Conservation (phyloP, 345 rosid species). For the Pseudoturritis turrita region DNA sequence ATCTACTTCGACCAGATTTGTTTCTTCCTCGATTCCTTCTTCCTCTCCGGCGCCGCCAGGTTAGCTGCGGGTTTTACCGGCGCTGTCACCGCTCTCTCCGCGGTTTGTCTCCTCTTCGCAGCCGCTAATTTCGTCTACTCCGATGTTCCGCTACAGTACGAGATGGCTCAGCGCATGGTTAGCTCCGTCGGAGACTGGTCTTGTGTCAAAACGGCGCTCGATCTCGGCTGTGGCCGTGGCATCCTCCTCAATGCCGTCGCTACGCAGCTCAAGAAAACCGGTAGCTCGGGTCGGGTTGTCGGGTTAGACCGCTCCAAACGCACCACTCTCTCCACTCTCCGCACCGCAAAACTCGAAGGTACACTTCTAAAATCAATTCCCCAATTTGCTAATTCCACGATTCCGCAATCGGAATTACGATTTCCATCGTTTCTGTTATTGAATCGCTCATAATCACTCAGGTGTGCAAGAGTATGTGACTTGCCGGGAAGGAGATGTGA, state of each 20-base stretch:
- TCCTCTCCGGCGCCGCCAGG: constrained; percentile 52
- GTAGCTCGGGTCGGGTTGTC: constrained; percentile 94
- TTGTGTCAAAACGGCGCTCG: constrained; percentile 76
- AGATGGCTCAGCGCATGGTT: constrained; percentile 94
- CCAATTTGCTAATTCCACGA: neutral
- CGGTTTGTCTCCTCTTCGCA: constrained; percentile 74
- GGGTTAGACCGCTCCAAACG: constrained; percentile 85
- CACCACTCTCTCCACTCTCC: constrained; percentile 76
- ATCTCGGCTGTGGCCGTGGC: constrained; percentile 93
- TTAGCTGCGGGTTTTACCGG: constrained; percentile 82
- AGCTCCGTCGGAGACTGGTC: constrained; percentile 89
- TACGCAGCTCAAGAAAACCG: constrained; percentile 87
- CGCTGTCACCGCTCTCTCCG: constrained; percentile 69
- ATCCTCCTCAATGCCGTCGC: constrained; percentile 90
- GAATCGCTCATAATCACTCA: constrained; percentile 16
- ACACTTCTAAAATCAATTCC: neutral
- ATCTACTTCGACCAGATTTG: constrained; percentile 70
- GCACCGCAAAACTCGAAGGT: constrained; percentile 93
- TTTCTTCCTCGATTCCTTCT: constrained; percentile 41
- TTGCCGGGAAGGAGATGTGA: constrained; percentile 84
- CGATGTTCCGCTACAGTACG: constrained; percentile 67
- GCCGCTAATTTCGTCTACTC: constrained; percentile 90
- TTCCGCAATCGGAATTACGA: neutral
- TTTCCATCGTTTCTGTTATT: neutral
- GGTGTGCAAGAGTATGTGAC: constrained; percentile 98